phyloP scores from a whole-genome alignment of 495 filamentous ascomycete genomes.

The Talaromyces thailandensis region DNA sequence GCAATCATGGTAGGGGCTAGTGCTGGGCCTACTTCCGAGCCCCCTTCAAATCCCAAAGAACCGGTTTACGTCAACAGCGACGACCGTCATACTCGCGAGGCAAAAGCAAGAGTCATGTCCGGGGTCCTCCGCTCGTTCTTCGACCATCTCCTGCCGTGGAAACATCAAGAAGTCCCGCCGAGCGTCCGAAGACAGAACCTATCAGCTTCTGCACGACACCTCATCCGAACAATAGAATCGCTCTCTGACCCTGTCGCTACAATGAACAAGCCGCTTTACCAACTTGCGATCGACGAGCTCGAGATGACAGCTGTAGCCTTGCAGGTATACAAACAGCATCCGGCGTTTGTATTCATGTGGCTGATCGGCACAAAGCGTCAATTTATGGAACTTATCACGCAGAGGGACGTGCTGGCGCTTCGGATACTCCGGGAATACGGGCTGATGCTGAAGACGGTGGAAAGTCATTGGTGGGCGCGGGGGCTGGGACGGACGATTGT shows the following conservation, averaged over 20 bases:
- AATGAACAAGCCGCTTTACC: neutral
- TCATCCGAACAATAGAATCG: neutral
- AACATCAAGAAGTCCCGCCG: neutral
- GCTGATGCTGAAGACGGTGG: neutral
- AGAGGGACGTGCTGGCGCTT: neutral
- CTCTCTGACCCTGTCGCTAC: too few relatives aligned
- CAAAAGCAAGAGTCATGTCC: neutral
- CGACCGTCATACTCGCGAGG: neutral
- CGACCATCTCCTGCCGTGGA: neutral
- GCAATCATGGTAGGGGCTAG: neutral
- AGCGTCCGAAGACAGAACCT: neutral
- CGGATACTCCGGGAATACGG: neutral
- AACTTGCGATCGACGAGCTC: neutral
- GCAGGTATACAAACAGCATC: neutral
- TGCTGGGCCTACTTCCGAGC: neutral
- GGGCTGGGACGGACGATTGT: neutral
- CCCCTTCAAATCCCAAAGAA: neutral
- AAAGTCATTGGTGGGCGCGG: neutral
- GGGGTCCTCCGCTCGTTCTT: neutral
- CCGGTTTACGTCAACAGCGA: neutral
- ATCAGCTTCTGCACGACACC: neutral
- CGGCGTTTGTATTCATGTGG: conserved; percentile 1
- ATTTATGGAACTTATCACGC: neutral
- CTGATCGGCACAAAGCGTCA: neutral
- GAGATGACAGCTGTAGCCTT: neutral